A percentile compares a stretch with the other conserved stretches of the same genome.
These are phyloP conservation scores for Elymus sibiricus DNA, from an alignment of 176 grass and related monocot species.

Conservation along the genomic window DNA sequence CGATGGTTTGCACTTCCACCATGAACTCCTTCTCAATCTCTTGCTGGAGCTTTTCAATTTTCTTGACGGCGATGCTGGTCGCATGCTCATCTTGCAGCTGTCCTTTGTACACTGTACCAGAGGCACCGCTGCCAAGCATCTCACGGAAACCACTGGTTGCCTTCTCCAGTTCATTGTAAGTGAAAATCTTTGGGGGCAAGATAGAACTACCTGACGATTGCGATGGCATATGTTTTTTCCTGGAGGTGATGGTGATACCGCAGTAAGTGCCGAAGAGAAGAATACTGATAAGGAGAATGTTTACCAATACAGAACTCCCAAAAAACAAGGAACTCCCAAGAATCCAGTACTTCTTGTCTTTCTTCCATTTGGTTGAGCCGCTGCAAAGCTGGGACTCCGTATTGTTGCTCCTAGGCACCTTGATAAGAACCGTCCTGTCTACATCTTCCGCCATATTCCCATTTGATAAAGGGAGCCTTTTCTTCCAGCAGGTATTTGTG, in stretches of 20 bases:
- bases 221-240: neutral
- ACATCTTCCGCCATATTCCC: neutral
- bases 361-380: neutral
- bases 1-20: conserved; percentile 27
- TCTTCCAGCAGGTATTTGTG: neutral
- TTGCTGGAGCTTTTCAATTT: neutral
- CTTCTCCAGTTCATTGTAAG: conserved; percentile 32
- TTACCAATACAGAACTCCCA: conserved; percentile 10
- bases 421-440: neutral
- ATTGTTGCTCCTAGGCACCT: conserved; percentile 2
- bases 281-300: conserved; percentile 2
- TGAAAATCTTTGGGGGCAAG: conserved; percentile 12
- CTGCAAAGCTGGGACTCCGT: neutral
- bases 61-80: conserved; percentile 1
- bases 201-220: neutral
- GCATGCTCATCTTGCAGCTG: neutral
- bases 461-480: conserved; percentile 21
- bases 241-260: neutral
- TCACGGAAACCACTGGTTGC: conserved; percentile 33
- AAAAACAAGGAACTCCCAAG: conserved; percentile 19
- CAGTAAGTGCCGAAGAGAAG: conserved; percentile 10
- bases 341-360: neutral
- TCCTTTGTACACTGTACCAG: conserved; percentile 37
- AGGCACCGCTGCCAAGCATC: conserved; percentile 39
- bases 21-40: conserved; percentile 21